A percentile compares a stretch with the other conserved stretches of the same genome.
phyloP scores from a whole-genome alignment of 139 green algal genomes.

The Chlamydomonas incerta region DNA sequence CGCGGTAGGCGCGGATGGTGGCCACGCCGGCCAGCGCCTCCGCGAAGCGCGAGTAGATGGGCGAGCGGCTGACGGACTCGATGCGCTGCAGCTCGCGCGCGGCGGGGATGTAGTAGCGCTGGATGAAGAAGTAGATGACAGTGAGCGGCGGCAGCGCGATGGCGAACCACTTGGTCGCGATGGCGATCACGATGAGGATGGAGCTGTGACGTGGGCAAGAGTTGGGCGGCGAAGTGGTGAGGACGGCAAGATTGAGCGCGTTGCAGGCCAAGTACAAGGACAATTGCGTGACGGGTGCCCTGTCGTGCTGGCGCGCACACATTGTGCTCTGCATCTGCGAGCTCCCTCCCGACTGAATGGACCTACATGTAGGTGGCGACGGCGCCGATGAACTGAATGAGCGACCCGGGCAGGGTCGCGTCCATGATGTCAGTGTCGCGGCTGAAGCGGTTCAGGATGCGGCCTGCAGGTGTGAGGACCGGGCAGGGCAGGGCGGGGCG shows the following conservation, averaged over 20 bases:
- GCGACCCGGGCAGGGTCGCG: slow-evolving; percentile 41
- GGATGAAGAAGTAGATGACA: slow-evolving; percentile 82
- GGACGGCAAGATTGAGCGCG: too few species aligned
- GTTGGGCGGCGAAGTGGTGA: too few species aligned
- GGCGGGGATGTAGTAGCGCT: slow-evolving; percentile 84
- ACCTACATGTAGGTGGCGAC: slow-evolving; percentile 59
- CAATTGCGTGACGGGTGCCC: too few species aligned
- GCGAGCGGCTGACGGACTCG: slow-evolving; percentile 85
- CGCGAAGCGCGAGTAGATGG: slow-evolving; percentile 87
- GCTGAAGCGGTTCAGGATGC: slow-evolving; percentile 93
- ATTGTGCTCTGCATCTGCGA: too few species aligned
- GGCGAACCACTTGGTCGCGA: slow-evolving; percentile 73
- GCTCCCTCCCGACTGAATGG: too few species aligned
- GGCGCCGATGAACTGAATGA: slow-evolving; percentile 61
- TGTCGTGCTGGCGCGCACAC: too few species aligned
- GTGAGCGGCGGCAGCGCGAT: slow-evolving; percentile 74
- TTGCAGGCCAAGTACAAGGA: too few species aligned
- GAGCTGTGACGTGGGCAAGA: neutral
- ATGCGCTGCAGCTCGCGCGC: slow-evolving; percentile 92
- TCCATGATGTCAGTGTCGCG: slow-evolving; percentile 90
- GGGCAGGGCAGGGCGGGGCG: too few species aligned
- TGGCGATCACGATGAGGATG: slow-evolving; percentile 80
- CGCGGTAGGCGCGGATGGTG: slow-evolving; percentile 84
- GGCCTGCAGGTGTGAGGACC: slow-evolving; percentile 55
- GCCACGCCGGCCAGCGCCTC: slow-evolving; percentile 70